Conservation (phyloP, 768 basidiomycete species). For the Suillus bovinus region DNA sequence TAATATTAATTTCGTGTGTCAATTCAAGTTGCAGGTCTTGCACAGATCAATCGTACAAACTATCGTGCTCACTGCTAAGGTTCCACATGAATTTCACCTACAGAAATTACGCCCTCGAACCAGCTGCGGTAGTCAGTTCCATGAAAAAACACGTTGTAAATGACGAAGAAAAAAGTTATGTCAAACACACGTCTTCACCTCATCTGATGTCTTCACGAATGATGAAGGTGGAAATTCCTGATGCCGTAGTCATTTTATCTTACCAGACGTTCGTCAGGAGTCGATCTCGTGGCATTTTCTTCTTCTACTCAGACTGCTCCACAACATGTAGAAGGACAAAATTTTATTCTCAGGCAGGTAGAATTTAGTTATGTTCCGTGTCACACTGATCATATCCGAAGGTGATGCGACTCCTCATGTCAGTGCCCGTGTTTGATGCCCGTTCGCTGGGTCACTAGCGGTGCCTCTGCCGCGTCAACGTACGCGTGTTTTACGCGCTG, state of each 20-base stretch:
- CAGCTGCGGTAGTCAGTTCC: constrained; percentile 38
- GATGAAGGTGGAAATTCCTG: background rate
- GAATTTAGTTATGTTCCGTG: background rate
- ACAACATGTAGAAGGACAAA: background rate
- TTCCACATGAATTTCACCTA: background rate
- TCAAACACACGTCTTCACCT: constrained; percentile 16
- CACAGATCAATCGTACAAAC: background rate
- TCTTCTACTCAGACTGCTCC: background rate
- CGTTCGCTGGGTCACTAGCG: constrained; percentile 10
- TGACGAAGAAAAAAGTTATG: constrained; percentile 11
- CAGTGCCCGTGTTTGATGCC: constrained; percentile 2
- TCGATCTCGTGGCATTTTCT: background rate
- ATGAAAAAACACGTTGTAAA: constrained; percentile 19
- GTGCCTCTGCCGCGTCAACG: constrained; percentile 10
- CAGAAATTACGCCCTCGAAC: background rate
- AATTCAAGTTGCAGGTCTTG: too few relatives aligned
- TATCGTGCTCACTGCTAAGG: background rate
- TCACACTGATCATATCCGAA: constrained; percentile 3
- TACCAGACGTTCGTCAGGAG: background rate
- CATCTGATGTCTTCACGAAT: background rate
- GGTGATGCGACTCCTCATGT: constrained; percentile 1
- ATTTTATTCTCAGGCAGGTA: background rate
- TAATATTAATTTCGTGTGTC: too few relatives aligned
- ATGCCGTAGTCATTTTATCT: background rate
- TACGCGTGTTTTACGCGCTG: constrained; percentile 4